phyloP scores from a whole-genome alignment of 2,329 filamentous ascomycete species.

The Fusarium albosuccineum region DNA sequence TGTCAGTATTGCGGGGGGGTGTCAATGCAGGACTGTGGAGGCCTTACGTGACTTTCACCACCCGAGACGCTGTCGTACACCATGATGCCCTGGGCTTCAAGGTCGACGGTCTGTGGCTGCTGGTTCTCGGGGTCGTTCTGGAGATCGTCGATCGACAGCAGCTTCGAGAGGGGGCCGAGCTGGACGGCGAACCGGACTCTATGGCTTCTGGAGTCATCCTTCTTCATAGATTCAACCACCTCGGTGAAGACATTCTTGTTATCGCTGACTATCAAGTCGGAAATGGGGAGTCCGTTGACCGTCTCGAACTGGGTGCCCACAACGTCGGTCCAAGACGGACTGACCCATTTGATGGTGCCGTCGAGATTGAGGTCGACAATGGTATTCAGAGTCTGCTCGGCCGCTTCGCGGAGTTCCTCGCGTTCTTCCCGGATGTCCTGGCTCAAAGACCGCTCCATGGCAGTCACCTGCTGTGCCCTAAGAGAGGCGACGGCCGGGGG shows the following conservation, averaged over 20 bases:
- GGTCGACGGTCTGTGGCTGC: conserved; percentile 69
- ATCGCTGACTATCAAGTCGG: conserved; percentile 82
- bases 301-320: conserved; percentile 82
- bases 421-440: conserved; percentile 93
- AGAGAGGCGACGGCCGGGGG: conserved; percentile 67
- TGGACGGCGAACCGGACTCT: conserved; percentile 85
- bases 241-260: conserved; percentile 86
- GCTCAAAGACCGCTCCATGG: conserved; percentile 78
- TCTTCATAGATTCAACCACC: conserved; percentile 88
- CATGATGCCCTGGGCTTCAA: conserved; percentile 98
- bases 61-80: conserved; percentile 92
- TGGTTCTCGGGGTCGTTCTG: conserved; percentile 56
- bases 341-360: conserved; percentile 93
- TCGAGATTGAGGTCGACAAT: conserved; percentile 95
- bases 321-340: conserved; percentile 94
- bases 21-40: neutral
- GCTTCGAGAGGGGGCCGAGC: conserved; percentile 76
- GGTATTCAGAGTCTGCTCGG: conserved; percentile 95
- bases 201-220: conserved; percentile 92
- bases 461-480: conserved; percentile 61
- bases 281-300: conserved; percentile 81
- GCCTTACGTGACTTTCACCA: conserved; percentile 88
- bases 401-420: conserved; percentile 93
- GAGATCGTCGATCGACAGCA: conserved; percentile 62
- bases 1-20: conserved; percentile 44